Base-by-base conservation (phyloP, 306 rosid genomes). In the Lathyrus aphaca region DNA sequence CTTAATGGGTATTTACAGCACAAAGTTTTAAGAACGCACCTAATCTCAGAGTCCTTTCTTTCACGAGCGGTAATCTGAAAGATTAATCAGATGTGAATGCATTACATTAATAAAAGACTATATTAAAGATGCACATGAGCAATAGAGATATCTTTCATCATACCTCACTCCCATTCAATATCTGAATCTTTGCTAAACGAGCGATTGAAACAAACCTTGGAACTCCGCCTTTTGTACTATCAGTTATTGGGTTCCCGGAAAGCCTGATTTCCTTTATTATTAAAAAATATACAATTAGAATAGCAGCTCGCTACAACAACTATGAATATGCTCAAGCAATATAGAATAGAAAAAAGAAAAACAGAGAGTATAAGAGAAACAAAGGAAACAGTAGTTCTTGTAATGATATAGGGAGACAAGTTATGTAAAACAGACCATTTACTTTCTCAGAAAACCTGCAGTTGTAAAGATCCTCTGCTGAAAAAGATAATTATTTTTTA, bases 31-130 rank as follows among this genome's bases (percentile, higher is more conserved):
- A 79, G 37, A 12, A 21, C 73, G 15, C 68, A 90, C 98, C 97
- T 86, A 73, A 94, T 90, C 84, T 94, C 98, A 5, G 98, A 94
- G 43, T 94, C 98, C 79, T 86, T 94, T 86, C 96, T 88, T 80
- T 94, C 98, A 49, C 96, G 97, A 49, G 74, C 72, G 40, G 82
- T 86, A 57, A 94, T 82, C 98, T 93, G 76, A 53, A 82, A 74
- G 64, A 71, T 74, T 64, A 50, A 56, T 74, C 58, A 69, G 64
- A 62, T 11, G 43, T 57, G 25, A 74, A 35, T 56, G 39, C 55
- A 45, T 69, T 72, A 69, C 49, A 61, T 23, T 8, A n/a, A 40
- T 21, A 32, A 50, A 61, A 66, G 53, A 10, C 61, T n/a, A 12
- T 44, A 66, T 42, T 18, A 38, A 80, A 61, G 68, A 70, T 37